phyloP scores from a whole-genome alignment of 2,329 filamentous ascomycete genomes.

The Diaporthe vexans region DNA sequence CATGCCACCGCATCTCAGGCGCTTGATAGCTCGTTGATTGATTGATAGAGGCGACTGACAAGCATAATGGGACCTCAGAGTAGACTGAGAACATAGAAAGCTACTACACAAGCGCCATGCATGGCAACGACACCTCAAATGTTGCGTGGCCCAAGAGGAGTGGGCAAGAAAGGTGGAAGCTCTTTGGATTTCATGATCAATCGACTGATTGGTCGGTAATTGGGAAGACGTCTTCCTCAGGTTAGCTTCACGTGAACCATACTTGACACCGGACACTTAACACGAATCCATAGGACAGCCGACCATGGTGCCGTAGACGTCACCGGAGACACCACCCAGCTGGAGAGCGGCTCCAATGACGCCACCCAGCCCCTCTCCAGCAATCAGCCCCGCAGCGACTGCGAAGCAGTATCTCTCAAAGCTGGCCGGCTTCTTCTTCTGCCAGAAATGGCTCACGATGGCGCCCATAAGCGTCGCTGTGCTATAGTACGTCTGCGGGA shows the following conservation, averaged over 20 bases:
- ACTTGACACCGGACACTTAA: not conserved
- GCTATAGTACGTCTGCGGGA: constrained; percentile 69
- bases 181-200: not conserved
- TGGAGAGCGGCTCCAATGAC: constrained; percentile 63
- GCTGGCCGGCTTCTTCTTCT: constrained; percentile 62
- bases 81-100: not conserved
- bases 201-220: too few species aligned
- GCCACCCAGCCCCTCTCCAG: constrained; percentile 74
- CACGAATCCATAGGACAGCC: constrained; percentile 20
- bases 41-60: not conserved
- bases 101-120: not conserved
- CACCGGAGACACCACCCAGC: constrained; percentile 29
- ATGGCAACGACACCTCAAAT: not conserved
- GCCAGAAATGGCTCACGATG: constrained; percentile 66
- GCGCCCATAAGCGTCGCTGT: constrained; percentile 71
- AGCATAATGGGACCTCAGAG: not conserved
- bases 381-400: constrained; percentile 72
- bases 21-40: not conserved
- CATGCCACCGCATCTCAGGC: not conserved
- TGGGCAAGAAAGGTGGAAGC: not conserved
- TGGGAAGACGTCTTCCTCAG: not conserved
- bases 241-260: not conserved
- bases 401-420: constrained; percentile 73
- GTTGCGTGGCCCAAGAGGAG: not conserved
- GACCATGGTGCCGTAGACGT: constrained; percentile 13